Conservation (phyloP, 768 basidiomycete species). For the Trametes coccinea region DNA sequence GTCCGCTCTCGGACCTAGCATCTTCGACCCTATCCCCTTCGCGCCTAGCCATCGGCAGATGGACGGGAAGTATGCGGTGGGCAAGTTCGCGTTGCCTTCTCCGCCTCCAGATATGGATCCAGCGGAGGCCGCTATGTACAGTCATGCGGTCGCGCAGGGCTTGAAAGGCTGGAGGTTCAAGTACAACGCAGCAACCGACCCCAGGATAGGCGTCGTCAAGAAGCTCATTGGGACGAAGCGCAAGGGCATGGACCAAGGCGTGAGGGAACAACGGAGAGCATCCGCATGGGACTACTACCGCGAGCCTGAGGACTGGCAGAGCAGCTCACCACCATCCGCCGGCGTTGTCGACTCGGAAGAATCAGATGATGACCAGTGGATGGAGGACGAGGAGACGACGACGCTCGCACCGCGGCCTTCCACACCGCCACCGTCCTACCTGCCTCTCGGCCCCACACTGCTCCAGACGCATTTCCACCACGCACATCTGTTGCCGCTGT, state of each 20-base stretch:
- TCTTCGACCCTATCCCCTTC: constrained; percentile 79
- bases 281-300: constrained; percentile 43
- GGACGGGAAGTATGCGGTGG: constrained; percentile 73
- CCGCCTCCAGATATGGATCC: constrained; percentile 51
- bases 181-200: constrained; percentile 69
- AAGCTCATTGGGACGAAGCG: constrained; percentile 73
- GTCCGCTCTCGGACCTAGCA: constrained; percentile 25
- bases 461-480: constrained; percentile 72
- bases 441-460: constrained; percentile 69
- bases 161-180: constrained; percentile 47
- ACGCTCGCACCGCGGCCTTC: constrained; percentile 51
- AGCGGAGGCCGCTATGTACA: constrained; percentile 14
- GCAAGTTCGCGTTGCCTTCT: constrained; percentile 72
- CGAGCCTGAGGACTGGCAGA: constrained; percentile 51
- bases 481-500: constrained; percentile 57
- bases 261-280: constrained; percentile 37
- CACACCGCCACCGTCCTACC: constrained; percentile 70
- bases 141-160: constrained; percentile 7
- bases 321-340: constrained; percentile 31
- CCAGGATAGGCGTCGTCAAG: constrained; percentile 64
- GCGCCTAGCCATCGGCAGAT: constrained; percentile 57
- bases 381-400: constrained; percentile 32
- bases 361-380: constrained; percentile 38
- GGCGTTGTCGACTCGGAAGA: constrained; percentile 40
- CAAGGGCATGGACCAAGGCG: constrained; percentile 47